Base-by-base conservation (phyloP, 345 rosid species). In the Odontarrhena argentea region DNA sequence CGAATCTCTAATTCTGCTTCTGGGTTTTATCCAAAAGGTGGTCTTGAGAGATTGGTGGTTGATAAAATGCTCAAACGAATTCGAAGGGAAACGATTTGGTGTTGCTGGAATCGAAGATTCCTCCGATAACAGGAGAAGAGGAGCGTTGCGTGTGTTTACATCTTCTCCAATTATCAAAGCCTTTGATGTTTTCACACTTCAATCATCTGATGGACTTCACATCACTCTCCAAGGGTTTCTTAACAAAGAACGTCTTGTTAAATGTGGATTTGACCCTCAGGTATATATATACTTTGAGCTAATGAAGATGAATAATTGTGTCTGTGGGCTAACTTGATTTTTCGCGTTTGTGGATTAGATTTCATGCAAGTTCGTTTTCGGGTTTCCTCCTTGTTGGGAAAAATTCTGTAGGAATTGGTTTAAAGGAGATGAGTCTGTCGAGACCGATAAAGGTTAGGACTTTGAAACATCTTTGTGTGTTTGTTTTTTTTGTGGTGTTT, bases 321-420 rank as follows among this genome's bases (percentile, higher is more conserved):
- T 57, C 8, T n/a, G 9, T 32, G 44, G 11, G 10, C 45, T 60
- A 36, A 35, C 43, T 45, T 22, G 18, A 12, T 50, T 60, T 24
- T 25, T 10, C 13, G 46, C 2, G 10, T 42, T 46, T 13, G 12
- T 26, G 66, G 13, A 25, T 8, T 82, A 94, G 99, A 84, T 85
- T 53, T 76, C 72, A 25, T 65, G 61, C 48, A 78, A 84, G 54
- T 90, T 94, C 76, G 40, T 77, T 65, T 70, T 86, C 68, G 99
- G 97, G 3, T 94, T 94, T 81, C 97, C 97, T 77, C 77, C 74
- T 62, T 7, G 66, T 63, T 87, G 97, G 99, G 87, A 91, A 74
- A 79, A 60, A 52, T 63, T 26, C 50, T 82, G 71, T 66, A 68
- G 70, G 66, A 60, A 61, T 14, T 79, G 60, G 69, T 71, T 79